These are phyloP conservation scores for Aspergillus funiculosus DNA, from an alignment of 495 filamentous ascomycete genomes.

Conservation along the genomic window DNA sequence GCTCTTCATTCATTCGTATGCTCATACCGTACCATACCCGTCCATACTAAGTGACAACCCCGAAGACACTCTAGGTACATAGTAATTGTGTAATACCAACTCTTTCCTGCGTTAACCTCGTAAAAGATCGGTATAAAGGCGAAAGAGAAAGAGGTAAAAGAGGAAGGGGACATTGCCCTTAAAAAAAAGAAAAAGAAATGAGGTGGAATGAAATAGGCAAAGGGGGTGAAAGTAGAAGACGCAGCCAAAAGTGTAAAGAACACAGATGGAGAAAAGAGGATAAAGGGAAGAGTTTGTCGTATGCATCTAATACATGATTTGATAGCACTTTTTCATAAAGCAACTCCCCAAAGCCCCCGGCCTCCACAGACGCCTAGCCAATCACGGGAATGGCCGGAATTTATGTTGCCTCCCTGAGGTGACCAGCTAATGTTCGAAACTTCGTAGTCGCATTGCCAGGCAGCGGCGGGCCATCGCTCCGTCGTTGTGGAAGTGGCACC, in stretches of 20 bases:
- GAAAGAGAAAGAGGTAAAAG: constrained; percentile 6
- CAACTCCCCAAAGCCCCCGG: constrained; percentile 85
- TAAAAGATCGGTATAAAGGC: constrained; percentile 2
- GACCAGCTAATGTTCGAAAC: constrained; percentile 94
- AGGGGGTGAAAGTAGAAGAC: not conserved
- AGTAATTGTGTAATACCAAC: constrained; percentile 2
- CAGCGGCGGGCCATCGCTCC: constrained; percentile 64
- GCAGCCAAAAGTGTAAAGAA: not conserved
- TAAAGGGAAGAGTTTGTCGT: not conserved
- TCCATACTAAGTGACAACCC: constrained; percentile 5
- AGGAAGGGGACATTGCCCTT: too few species aligned
- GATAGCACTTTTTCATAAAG: constrained; percentile 42
- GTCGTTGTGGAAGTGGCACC: constrained; percentile 34
- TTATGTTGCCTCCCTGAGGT: constrained; percentile 64
- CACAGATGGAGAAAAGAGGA: constrained; percentile 4
- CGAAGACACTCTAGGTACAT: constrained; percentile 12
- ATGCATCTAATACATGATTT: constrained; percentile 18
- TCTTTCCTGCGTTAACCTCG: constrained; percentile 4
- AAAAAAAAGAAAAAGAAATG: constrained; percentile 1
- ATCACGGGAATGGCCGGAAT: constrained; percentile 64
- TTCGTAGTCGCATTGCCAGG: constrained; percentile 95
- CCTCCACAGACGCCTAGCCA: constrained; percentile 94
- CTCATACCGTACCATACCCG: constrained; percentile 29
- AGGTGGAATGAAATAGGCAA: constrained; percentile 4
- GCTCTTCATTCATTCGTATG: constrained; percentile 43